Conservation (phyloP, 2,329 filamentous ascomycete species). For the Aspergillus latus region DNA sequence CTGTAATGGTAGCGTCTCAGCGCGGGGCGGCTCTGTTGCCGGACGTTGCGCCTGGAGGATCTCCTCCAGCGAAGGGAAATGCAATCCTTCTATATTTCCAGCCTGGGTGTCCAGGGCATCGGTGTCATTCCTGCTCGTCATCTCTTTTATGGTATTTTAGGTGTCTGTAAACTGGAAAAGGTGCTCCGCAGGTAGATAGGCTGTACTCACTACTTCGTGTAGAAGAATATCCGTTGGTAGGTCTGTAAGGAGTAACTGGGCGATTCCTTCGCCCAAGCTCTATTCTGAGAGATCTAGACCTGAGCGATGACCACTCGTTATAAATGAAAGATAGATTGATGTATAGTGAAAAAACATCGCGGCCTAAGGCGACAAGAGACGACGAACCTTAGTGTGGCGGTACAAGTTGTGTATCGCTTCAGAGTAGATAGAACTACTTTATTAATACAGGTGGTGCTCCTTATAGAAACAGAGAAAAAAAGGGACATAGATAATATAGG, state of each 20-base stretch:
- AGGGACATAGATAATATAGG: too few species aligned
- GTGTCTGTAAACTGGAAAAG: neutral
- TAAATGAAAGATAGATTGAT: neutral
- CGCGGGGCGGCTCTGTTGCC: constrained; percentile 20
- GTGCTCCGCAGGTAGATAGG: neutral
- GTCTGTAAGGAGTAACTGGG: neutral
- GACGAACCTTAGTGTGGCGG: neutral
- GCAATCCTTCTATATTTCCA: constrained; percentile 12
- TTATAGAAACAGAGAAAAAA: too few species aligned
- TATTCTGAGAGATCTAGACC: neutral
- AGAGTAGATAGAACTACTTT: neutral
- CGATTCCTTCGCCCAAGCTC: neutral
- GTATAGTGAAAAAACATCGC: neutral
- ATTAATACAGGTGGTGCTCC: too few species aligned
- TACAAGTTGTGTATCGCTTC: neutral
- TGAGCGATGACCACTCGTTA: neutral
- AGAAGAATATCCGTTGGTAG: neutral
- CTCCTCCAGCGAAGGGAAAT: constrained; percentile 28
- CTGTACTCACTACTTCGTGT: neutral
- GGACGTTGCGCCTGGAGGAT: constrained; percentile 25
- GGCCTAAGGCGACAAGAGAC: constrained; percentile 2
- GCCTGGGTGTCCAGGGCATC: neutral
- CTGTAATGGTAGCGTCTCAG: constrained; percentile 23
- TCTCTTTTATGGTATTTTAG: neutral
- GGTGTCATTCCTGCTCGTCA: neutral